Conservation (phyloP, 441 rosid species). For the Gossypium davidsonii region DNA sequence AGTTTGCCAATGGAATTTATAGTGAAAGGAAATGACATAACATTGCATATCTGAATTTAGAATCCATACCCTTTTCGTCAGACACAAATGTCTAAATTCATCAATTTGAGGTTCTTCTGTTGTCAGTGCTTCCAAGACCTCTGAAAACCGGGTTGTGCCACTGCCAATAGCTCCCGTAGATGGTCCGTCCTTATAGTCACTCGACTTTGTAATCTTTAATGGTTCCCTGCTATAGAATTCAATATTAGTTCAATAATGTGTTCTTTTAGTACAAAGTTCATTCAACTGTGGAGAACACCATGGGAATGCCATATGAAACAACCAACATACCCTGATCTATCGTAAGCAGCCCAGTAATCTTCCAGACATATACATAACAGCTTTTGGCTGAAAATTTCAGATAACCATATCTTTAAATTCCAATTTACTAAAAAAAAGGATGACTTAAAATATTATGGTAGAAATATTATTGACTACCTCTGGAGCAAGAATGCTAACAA, state of each 20-base stretch:
- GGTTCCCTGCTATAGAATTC: slow-evolving; percentile 27
- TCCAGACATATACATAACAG: slow-evolving; percentile 48
- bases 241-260: neutral
- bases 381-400: slow-evolving; percentile 46
- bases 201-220: slow-evolving; percentile 29
- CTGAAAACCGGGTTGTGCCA: slow-evolving; percentile 13
- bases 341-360: slow-evolving; percentile 60
- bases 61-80: slow-evolving; percentile 27
- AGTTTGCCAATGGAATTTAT: neutral
- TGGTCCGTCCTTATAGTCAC: slow-evolving; percentile 17
- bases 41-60: neutral
- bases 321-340: slow-evolving; percentile 42
- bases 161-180: slow-evolving; percentile 14
- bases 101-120: slow-evolving; percentile 21
- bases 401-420: slow-evolving; percentile 14
- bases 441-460: neutral
- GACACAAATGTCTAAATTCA: slow-evolving; percentile 7
- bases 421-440: neutral
- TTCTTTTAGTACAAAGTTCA: slow-evolving; percentile 1
- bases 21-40: neutral
- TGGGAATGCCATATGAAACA: neutral
- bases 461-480: slow-evolving; percentile 33
- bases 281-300: neutral
- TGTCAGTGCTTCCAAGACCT: slow-evolving; percentile 25
- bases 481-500: slow-evolving; percentile 48